phyloP scores from a whole-genome alignment of 108 stramenopile genomes.

The Chaetoceros muelleri region DNA sequence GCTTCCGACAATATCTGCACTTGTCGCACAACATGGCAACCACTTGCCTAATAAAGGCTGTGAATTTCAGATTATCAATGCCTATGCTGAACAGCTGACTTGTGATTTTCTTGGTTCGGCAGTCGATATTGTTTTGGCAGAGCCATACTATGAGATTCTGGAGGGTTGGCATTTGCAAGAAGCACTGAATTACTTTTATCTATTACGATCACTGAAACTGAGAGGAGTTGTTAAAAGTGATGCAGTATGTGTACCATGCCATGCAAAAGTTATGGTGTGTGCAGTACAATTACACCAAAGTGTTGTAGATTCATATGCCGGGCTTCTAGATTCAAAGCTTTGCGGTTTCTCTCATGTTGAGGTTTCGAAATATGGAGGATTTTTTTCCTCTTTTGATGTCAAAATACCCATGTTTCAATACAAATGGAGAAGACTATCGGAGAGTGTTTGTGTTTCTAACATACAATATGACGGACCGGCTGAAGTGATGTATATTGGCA shows the following conservation, averaged over 20 bases:
- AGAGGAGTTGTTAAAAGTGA: conserved; percentile 22
- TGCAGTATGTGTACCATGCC: conserved; percentile 33
- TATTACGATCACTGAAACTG: conserved; percentile 29
- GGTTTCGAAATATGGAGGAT: conserved; percentile 36
- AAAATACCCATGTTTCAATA: conserved; percentile 61
- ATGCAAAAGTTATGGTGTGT: conserved; percentile 51
- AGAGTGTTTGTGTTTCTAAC: conserved; percentile 29
- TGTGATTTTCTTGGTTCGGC: conserved; percentile 15
- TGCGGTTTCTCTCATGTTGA: conserved; percentile 44
- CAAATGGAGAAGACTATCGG: conserved; percentile 29
- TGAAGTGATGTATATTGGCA: conserved; percentile 8
- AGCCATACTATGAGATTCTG: conserved; percentile 69
- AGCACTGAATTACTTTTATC: conserved; percentile 63
- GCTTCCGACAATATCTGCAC: conserved; percentile 43
- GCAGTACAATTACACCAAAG: conserved; percentile 45
- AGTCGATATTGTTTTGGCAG: conserved; percentile 53
- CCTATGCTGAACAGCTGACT: conserved; percentile 33
- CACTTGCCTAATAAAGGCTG: conserved; percentile 14
- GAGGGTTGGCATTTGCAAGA: conserved; percentile 71
- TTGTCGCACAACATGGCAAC: conserved; percentile 59
- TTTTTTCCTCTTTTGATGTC: conserved; percentile 32
- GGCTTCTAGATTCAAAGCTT: conserved; percentile 19
- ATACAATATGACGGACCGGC: conserved; percentile 28
- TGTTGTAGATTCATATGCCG: conserved; percentile 32
- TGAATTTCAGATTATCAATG: conserved; percentile 32